Evolutionary conservation across 371 early-diverging fungal genomes (phyloP), one percentile per base, ranked within the genome.

Genomic region (Apophysomyces sp.): DNA sequence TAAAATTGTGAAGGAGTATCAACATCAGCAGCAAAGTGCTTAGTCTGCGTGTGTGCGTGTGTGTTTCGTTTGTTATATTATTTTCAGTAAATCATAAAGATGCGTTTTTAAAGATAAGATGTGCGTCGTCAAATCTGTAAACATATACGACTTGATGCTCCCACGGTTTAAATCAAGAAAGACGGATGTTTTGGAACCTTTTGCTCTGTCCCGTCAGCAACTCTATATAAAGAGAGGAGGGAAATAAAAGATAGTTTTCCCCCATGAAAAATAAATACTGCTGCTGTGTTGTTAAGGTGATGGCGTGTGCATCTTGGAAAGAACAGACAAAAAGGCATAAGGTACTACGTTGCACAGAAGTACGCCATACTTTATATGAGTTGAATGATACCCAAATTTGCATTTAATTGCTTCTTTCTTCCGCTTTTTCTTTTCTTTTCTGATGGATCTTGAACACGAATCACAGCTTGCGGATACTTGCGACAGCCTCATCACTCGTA

Each of bases 351-450:
- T 44, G 4, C 49, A 44, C 49, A 44, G 24, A n/a, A 16, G 16
- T 44, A 44, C 49, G 49, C 49, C 49, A n/a, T 9, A 44, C n/a
- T 9, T 11, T 13, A n/a, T n/a, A n/a, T n/a, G 13, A 13, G 34
- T 13, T 34, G 13, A 8, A 34, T 3, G n/a, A 34, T 34, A 11
- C 34, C 32, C 34, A 11, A 11, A 34, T 34, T 34, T 34, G 13
- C 34, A 34, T 13, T 34, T 4, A 34, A 34, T 34, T 34, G 34
- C 34, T 94, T 86, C 82, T 98, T 99, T 85, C 97, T 91, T 87
- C 99, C 55, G 30, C 41, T 57, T 51, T 24, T 30, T 18, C 26
- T 62, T 56, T 4, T n/a, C 29, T 52, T 15, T 56, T 57, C 13
- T 34, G 4, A 37, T 27, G 34, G 39, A 58, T 58, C 44, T 21